Evolutionary conservation across 306 rosid genomes (phyloP), one percentile per base, ranked within the genome.

Genomic region (Cicer yamashitae): DNA sequence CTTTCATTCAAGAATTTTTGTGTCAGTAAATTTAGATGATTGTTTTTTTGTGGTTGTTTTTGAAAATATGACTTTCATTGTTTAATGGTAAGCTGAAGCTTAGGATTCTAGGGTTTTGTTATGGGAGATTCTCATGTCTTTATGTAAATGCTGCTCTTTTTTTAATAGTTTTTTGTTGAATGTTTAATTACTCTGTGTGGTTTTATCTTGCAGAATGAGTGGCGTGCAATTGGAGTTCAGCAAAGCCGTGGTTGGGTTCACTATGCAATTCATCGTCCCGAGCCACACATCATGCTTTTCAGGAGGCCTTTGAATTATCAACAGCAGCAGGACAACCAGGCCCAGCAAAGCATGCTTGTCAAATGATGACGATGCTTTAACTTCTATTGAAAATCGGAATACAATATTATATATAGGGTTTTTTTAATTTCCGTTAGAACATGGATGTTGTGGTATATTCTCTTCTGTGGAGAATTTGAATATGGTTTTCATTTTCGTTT

Each of bases 171-270:
- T 41, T 7, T 70, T 22, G 40, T 38, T 5, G 14, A 34, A 5
- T 0, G 17, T 70, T 46, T 18, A 47, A 71, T 6, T 18, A 2
- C 12, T 13, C 3, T 6, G 4, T 41, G 57, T 61, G 56, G 57
- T 45, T 61, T 67, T 3, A 37, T 78, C 4, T 5, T 67, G 46
- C 66, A 94, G 98, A 94, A 85, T 37, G 97, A 91, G 67, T 94
- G 98, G 94, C 91, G 98, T 5, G 97, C 96, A 8, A 87, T 94
- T 51, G 97, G 97, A 48, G 97, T 94, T 52, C 97, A 94, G 92
- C 98, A 94, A 88, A 94, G 97, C 75, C 97, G 97, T 18, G 97
- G 98, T 4, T 94, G 98, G 98, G 96, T 94, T 69, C 98, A 94
- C 47, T 91, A 90, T 53, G 97, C 97, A 4, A 88, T 94, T 76